Conservation (phyloP, 2,329 filamentous ascomycete species). For the Cytospora leucostoma region DNA sequence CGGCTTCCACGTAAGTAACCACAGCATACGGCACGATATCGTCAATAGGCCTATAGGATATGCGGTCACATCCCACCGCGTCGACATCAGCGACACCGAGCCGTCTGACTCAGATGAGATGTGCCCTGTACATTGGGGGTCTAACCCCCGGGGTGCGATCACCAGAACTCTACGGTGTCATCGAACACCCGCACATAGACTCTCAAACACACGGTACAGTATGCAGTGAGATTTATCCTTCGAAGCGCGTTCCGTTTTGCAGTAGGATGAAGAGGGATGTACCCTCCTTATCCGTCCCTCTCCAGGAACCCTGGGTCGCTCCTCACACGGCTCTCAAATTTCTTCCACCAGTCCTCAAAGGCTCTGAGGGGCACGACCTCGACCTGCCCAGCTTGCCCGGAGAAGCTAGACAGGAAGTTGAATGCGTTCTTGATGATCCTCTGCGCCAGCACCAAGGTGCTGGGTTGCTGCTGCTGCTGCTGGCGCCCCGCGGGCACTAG, state of each 20-base stretch:
- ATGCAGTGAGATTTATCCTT: background rate
- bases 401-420: slow-evolving; percentile 91
- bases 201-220: background rate
- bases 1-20: slow-evolving; percentile 5
- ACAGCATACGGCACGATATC: slow-evolving; percentile 2
- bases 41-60: background rate
- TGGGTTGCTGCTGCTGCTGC: slow-evolving; percentile 42
- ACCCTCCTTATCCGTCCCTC: slow-evolving; percentile 42
- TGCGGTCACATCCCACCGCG: slow-evolving; percentile 9
- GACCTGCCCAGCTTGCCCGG: slow-evolving; percentile 60
- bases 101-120: slow-evolving; percentile 31
- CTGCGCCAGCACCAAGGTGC: slow-evolving; percentile 82
- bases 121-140: background rate
- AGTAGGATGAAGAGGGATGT: background rate
- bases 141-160: background rate
- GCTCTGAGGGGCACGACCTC: slow-evolving; percentile 93
- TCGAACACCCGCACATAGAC: background rate
- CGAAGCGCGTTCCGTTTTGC: too few species aligned
- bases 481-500: slow-evolving; percentile 31
- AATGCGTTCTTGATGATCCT: slow-evolving; percentile 96
- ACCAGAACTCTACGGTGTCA: background rate
- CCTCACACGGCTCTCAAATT: slow-evolving; percentile 87
- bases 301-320: slow-evolving; percentile 89
- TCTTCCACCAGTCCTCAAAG: slow-evolving; percentile 97
- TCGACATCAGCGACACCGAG: background rate